Evolutionary conservation across 164 flowering plant species (phyloP).

Genomic region (Dillenia suffruticosa): DNA sequence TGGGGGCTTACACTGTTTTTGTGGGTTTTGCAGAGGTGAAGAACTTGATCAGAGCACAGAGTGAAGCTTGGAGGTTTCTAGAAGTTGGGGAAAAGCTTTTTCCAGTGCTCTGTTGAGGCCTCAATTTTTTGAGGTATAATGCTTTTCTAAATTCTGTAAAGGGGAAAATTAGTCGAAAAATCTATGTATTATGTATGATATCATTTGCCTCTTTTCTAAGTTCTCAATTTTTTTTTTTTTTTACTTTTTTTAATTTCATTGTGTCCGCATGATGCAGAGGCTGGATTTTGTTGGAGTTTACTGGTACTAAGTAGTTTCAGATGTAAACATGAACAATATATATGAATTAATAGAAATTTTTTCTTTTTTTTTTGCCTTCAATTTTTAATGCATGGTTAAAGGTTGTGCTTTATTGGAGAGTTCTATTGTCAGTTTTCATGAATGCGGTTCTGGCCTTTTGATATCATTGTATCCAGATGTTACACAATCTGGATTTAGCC

Average conservation of each 20-base stretch:
- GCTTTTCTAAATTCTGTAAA: constrained; percentile 10
- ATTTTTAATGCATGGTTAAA: too few relatives aligned
- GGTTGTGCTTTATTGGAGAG: too few relatives aligned
- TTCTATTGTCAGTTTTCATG: too few relatives aligned
- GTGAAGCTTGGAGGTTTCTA: constrained; percentile 1
- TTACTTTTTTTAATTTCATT: constrained; percentile 1
- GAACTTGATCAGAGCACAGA: background rate
- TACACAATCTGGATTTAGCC: too few relatives aligned
- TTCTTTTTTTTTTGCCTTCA: constrained; percentile 4
- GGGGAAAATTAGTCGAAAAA: constrained; percentile 8
- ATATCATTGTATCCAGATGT: too few relatives aligned
- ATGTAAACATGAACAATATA: constrained; percentile 18
- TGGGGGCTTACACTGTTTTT: background rate
- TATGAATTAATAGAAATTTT: constrained; percentile 15
- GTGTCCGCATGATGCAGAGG: constrained; percentile 2
- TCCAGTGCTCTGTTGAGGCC: constrained; percentile 1
- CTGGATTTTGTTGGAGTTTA: constrained; percentile 2
- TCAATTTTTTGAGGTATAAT: constrained; percentile 14
- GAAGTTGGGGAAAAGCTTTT: background rate
- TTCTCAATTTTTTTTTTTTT: constrained; percentile 2
- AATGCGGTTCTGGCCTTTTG: too few relatives aligned
- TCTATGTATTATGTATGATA: too few relatives aligned
- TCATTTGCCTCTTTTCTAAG: too few relatives aligned
- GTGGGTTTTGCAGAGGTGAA: constrained; percentile 22
- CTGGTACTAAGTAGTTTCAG: constrained; percentile 9